Percentiles rank a stretch among this genome's conserved stretches.
These are phyloP conservation scores for Xylaria intraflava DNA, from an alignment of 495 filamentous ascomycete species.

Conservation along the genomic window DNA sequence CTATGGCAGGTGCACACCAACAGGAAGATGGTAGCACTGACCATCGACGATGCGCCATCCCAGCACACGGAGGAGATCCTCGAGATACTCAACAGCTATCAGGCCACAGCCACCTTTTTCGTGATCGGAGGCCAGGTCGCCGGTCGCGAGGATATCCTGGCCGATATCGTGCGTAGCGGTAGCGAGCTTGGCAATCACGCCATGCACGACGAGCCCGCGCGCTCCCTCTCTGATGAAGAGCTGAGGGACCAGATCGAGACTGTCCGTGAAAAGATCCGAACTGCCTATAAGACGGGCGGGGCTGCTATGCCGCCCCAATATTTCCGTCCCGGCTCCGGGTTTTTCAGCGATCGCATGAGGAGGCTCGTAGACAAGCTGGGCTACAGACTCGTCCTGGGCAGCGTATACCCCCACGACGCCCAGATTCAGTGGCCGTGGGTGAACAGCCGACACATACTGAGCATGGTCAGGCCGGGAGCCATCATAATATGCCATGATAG, in stretches of 20 bases:
- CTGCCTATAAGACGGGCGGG: conserved; percentile 45
- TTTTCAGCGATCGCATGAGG: conserved; percentile 65
- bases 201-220: conserved; percentile 72
- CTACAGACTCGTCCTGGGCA: conserved; percentile 65
- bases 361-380: conserved; percentile 47
- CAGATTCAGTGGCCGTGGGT: conserved; percentile 60
- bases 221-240: conserved; percentile 36
- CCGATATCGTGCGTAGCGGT: conserved; percentile 54
- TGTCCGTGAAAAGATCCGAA: conserved; percentile 45
- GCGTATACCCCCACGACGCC: conserved; percentile 81
- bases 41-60: conserved; percentile 79
- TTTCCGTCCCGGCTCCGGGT: conserved; percentile 75
- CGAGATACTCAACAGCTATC: conserved; percentile 47
- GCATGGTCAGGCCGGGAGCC: conserved; percentile 66
- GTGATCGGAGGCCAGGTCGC: conserved; percentile 68
- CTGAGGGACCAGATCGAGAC: conserved; percentile 35
- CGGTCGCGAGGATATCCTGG: conserved; percentile 52
- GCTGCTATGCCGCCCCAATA: conserved; percentile 41
- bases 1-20: conserved; percentile 57
- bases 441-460: conserved; percentile 74
- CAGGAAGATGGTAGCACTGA: conserved; percentile 64
- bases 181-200: conserved; percentile 80
- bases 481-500: conserved; percentile 81
- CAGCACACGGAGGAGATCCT: conserved; percentile 66
- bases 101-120: conserved; percentile 69